These are phyloP conservation scores for Penicillium pulvis DNA, from an alignment of 495 filamentous ascomycete species.

Conservation along the genomic window DNA sequence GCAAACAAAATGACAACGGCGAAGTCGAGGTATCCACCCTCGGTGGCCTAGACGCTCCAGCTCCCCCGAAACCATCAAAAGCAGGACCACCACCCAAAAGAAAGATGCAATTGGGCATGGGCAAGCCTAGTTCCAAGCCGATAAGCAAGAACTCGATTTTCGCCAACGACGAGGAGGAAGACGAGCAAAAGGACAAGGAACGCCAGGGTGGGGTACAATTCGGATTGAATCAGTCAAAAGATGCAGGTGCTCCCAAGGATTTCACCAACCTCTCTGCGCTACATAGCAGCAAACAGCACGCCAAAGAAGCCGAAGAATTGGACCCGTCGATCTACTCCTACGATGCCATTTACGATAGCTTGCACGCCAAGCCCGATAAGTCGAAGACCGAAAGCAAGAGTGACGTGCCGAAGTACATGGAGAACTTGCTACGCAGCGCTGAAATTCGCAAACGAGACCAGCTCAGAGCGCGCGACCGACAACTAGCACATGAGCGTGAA, in stretches of 20 bases:
- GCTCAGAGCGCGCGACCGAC: conserved; percentile 82
- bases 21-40: conserved; percentile 44
- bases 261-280: conserved; percentile 54
- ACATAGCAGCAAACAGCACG: conserved; percentile 50
- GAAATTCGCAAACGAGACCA: conserved; percentile 88
- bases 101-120: conserved; percentile 32
- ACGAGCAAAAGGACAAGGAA: conserved; percentile 27
- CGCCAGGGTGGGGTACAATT: conserved; percentile 21
- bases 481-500: conserved; percentile 83
- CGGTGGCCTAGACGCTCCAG: conserved; percentile 38
- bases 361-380: conserved; percentile 46
- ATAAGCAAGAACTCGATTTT: conserved; percentile 46
- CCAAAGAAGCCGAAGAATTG: conserved; percentile 46
- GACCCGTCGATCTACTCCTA: conserved; percentile 61
- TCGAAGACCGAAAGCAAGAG: conserved; percentile 24
- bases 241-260: conserved; percentile 16
- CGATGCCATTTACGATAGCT: conserved; percentile 55
- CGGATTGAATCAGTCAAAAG: conserved; percentile 25
- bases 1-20: conserved; percentile 24
- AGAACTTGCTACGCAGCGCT: conserved; percentile 73
- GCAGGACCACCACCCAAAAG: conserved; percentile 37
- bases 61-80: conserved; percentile 19
- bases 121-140: conserved; percentile 36
- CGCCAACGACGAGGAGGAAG: conserved; percentile 42
- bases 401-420: conserved; percentile 77